phyloP scores from a whole-genome alignment of 768 basidiomycete genomes.

The Gelatoporia subvermispora region DNA sequence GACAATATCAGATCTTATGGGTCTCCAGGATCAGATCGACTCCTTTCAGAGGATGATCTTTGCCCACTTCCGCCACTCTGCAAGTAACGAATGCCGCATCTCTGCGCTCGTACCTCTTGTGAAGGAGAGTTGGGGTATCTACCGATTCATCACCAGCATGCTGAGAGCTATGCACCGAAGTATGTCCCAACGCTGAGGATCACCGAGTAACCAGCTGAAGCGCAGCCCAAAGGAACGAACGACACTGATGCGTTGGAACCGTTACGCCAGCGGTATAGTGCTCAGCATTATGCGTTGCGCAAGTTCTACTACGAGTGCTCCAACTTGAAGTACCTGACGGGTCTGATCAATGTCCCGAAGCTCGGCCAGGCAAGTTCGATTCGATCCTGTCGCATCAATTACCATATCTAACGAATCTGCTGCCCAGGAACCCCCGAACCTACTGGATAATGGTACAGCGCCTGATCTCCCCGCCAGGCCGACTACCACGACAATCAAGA shows the following conservation, averaged over 20 bases:
- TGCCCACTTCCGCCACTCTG: constrained; percentile 84
- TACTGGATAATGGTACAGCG: constrained; percentile 74
- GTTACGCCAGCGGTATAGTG: constrained; percentile 77
- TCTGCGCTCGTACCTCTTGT: constrained; percentile 94
- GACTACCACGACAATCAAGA: constrained; percentile 43
- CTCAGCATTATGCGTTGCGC: constrained; percentile 89
- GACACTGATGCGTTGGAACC: constrained; percentile 87
- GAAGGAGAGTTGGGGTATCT: constrained; percentile 99
- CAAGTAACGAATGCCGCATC: constrained; percentile 97
- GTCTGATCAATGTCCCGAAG: constrained; percentile 97
- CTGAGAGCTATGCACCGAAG: constrained; percentile 93
- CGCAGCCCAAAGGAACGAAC: constrained; percentile 65
- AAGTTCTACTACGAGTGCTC: constrained; percentile 99
- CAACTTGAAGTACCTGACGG: constrained; percentile 95
- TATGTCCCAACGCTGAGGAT: constrained; percentile 31
- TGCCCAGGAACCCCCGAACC: constrained; percentile 91
- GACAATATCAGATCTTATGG: constrained; percentile 97
- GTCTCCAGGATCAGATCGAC: constrained; percentile 96
- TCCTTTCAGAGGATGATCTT: constrained; percentile 98
- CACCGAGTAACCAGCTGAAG: not conserved
- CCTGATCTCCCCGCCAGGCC: constrained; percentile 87
- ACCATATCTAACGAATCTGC: not conserved
- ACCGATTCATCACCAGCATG: constrained; percentile 99
- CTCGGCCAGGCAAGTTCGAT: constrained; percentile 72
- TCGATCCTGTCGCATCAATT: constrained; percentile 1